phyloP scores from a whole-genome alignment of 345 rosid genomes.

The Raphanus sativus region DNA sequence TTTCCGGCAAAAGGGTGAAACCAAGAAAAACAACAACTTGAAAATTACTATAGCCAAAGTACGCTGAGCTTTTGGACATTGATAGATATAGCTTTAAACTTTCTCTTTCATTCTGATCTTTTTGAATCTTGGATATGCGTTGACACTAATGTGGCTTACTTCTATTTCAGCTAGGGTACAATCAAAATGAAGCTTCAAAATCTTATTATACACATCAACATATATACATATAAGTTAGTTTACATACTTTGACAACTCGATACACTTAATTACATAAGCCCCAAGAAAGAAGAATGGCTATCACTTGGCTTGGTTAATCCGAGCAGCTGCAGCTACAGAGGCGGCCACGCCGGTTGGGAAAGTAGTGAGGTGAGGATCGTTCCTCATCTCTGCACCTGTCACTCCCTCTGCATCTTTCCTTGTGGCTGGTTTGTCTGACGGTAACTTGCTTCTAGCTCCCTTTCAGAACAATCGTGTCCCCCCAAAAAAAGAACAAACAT shows the following conservation, averaged over 20 bases:
- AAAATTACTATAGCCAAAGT: too few relatives aligned
- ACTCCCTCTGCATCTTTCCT: constrained; percentile 80
- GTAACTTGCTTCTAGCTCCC: constrained; percentile 66
- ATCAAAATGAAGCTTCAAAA: neutral
- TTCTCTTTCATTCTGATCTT: neutral
- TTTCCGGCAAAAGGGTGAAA: too few relatives aligned
- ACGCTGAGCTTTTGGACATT: neutral
- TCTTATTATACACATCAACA: constrained; percentile 14
- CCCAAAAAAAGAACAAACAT: neutral
- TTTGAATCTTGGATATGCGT: neutral
- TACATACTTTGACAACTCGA: neutral
- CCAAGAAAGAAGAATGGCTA: constrained; percentile 2
- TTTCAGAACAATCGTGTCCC: constrained; percentile 24
- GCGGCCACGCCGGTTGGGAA: constrained; percentile 80
- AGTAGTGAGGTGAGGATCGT: constrained; percentile 66
- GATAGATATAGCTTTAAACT: neutral
- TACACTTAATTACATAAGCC: neutral
- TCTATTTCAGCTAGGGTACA: constrained; percentile 1
- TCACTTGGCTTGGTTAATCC: constrained; percentile 58
- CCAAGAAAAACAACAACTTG: neutral
- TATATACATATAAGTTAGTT: constrained; percentile 3
- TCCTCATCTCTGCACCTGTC: constrained; percentile 78
- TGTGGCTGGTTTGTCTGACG: constrained; percentile 62
- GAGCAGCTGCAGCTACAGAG: constrained; percentile 72
- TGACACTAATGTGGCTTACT: neutral